Evolutionary conservation across 1,139 yeast species (phyloP), one percentile per base, ranked within the genome.

Genomic region (Debaryomyces sp.): DNA sequence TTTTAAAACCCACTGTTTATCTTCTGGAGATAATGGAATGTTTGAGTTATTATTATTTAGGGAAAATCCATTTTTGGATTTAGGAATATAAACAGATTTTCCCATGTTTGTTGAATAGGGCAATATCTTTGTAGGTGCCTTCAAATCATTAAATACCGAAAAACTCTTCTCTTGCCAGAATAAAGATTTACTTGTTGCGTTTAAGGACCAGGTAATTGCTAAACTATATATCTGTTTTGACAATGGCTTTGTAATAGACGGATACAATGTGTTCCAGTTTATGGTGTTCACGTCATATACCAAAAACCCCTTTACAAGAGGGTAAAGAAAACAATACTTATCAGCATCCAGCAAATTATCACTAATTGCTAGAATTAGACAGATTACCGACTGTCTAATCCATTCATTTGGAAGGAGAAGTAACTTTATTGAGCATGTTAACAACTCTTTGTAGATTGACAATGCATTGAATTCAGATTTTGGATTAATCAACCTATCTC

Each of bases 321-420:
- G 98, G 54, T 89, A 86, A 18, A 92, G 68, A 61, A 90, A 78
- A 60, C 98, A 92, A 57, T 87, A 89, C 9, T 82, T 69, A 58
- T 94, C 97, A 0, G 97, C 96, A 29, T 84, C 77, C 13, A 85
- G 75, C 39, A 91, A 66, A 59, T 84, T 84, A 2, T 75, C 73
- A 2, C 89, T 82, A 3, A 88, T 78, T 0, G 87, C 78, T 1
- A 87, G 71, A 1, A 91, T 73, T 44, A 91, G 72, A 4, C 77
- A 69, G 35, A 91, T 62, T 0, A 87, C 82, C 2, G 88, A 80
- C 52, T 87, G 89, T 41, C 97, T 71, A 7, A 94, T 85, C 86
- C 96, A 86, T 50, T 84, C 86, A 64, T 91, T 91, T 0, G 99
- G 99, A 61, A 91, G 97, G 8, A 94, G 66, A 1, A 87, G 63